A percentile compares a stretch with the other conserved stretches of the same genome.
These are phyloP conservation scores for Mucor saturninus DNA, from an alignment of 371 early-diverging fungal genomes.

Conservation along the genomic window DNA sequence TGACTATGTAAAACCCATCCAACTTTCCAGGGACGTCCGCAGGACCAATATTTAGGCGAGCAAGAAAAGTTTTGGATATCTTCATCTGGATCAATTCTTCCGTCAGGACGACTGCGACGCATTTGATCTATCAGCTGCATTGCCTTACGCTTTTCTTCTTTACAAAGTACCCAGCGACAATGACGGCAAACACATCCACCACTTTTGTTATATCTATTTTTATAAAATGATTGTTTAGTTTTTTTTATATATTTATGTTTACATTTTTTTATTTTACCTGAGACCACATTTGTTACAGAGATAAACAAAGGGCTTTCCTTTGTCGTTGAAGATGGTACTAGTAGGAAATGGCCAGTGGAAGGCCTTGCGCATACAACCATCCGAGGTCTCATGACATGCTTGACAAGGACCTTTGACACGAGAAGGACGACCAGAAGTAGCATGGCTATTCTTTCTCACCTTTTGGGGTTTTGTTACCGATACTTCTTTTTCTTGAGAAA, in stretches of 20 bases:
- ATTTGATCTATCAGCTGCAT: slow-evolving; percentile 47
- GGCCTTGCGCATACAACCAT: slow-evolving; percentile 59
- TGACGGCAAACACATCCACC: slow-evolving; percentile 55
- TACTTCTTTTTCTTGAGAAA: neutral
- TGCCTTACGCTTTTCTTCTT: slow-evolving; percentile 57
- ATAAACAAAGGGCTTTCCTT: slow-evolving; percentile 53
- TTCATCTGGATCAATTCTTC: slow-evolving; percentile 43
- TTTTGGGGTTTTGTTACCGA: neutral
- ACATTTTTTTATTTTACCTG: slow-evolving; percentile 28
- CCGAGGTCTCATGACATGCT: slow-evolving; percentile 52
- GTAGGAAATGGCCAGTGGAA: slow-evolving; percentile 57
- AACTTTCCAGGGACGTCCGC: slow-evolving; percentile 54
- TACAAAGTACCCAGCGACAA: slow-evolving; percentile 57
- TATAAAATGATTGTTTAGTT: slow-evolving; percentile 4
- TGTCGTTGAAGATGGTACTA: slow-evolving; percentile 39
- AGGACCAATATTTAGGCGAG: slow-evolving; percentile 54
- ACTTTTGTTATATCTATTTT: slow-evolving; percentile 51
- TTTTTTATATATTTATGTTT: neutral
- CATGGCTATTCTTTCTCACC: slow-evolving; percentile 14
- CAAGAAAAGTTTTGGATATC: slow-evolving; percentile 50
- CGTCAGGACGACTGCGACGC: slow-evolving; percentile 43
- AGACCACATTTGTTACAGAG: slow-evolving; percentile 62
- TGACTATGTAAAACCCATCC: slow-evolving; percentile 47
- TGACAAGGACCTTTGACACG: slow-evolving; percentile 54
- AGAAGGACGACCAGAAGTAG: slow-evolving; percentile 41